Base-by-base conservation (phyloP, 306 rosid genomes). In the Castanea mollissima region DNA sequence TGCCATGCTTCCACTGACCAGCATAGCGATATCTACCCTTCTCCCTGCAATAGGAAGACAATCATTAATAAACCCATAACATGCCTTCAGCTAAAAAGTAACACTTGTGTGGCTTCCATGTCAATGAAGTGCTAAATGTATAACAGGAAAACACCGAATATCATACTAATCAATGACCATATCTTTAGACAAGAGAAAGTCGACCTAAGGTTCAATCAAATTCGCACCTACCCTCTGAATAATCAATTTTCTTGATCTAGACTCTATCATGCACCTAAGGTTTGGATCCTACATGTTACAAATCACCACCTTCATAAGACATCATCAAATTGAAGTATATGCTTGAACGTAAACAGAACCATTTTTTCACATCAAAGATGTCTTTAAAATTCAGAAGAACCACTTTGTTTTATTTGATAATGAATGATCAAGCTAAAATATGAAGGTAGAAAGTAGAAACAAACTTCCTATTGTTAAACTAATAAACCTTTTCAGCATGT, bases 1-100 rank as follows among this genome's bases (percentile, higher is more conserved):
- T 88, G 76, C 94, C 91, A 75, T 95, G 98, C 91, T 95, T 95
- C 97, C 94, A 91, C 89, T 95, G 90, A 84, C 99, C 99, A 84
- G 98, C 96, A 83, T 95, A 95, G 23, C 97, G 92, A 70, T 95
- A 93, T 59, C 98, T 92, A 69, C 99, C 99, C 84, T 87, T 91
- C 90, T 92, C 98, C 85, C 98, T 92, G 91, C 63, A 82, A 89
- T 35, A 75, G 67, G 83, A 80, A 38, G 63, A 78, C 64, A 25
- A 58, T 29, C 20, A 75, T 80, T 29, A 59, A 76, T 64, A 70
- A 76, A 71, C 75, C 68, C 29, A 56, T 38, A 80, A 81, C 35
- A 38, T 65, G 32, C 80, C 77, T 60, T 44, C 74, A 78, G 70
- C 52, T 23, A 41, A 73, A 67, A n/a, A 31, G 14, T 68, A 13